phyloP scores from a whole-genome alignment of 73 alveolate species.

The Blepharisma japonicum region DNA sequence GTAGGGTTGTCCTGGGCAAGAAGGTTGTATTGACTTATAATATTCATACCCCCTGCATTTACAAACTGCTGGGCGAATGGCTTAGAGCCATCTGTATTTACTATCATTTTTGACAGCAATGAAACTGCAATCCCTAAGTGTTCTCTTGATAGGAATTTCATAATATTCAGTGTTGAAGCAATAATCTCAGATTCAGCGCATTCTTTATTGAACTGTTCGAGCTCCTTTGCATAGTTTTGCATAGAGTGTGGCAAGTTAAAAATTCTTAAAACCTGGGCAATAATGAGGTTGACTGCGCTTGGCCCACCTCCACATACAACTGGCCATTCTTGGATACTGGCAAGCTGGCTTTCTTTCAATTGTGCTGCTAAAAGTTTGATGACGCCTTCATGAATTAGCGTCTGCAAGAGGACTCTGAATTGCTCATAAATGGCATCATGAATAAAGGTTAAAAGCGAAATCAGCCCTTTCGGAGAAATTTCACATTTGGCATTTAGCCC shows the following conservation, averaged over 20 bases:
- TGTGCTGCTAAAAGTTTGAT: conserved; percentile 71
- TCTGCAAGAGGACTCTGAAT: conserved; percentile 75
- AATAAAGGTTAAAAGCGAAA: conserved; percentile 78
- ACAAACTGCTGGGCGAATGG: conserved; percentile 79
- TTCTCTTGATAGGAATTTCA: conserved; percentile 66
- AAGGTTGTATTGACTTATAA: conserved; percentile 57
- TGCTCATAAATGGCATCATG: conserved; percentile 82
- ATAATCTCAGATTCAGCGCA: conserved; percentile 69
- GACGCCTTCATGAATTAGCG: conserved; percentile 80
- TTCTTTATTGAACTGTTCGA: conserved; percentile 57
- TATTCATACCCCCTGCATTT: conserved; percentile 72
- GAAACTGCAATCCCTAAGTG: conserved; percentile 64
- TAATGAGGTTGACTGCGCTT: conserved; percentile 68
- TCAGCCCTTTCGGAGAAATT: conserved; percentile 92
- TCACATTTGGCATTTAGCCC: conserved; percentile 80
- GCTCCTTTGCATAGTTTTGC: conserved; percentile 55
- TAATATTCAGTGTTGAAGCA: conserved; percentile 52
- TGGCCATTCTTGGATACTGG: conserved; percentile 97
- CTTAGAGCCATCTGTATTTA: conserved; percentile 73
- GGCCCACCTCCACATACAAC: conserved; percentile 86
- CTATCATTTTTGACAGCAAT: conserved; percentile 65
- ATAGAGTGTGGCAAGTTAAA: conserved; percentile 71
- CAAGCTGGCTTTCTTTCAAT: conserved; percentile 78
- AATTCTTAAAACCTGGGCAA: conserved; percentile 67
- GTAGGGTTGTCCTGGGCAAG: conserved; percentile 54